These are phyloP conservation scores for Boletus semigastroideus DNA, from an alignment of 1,284 basidiomycete species.

Conservation along the genomic window DNA sequence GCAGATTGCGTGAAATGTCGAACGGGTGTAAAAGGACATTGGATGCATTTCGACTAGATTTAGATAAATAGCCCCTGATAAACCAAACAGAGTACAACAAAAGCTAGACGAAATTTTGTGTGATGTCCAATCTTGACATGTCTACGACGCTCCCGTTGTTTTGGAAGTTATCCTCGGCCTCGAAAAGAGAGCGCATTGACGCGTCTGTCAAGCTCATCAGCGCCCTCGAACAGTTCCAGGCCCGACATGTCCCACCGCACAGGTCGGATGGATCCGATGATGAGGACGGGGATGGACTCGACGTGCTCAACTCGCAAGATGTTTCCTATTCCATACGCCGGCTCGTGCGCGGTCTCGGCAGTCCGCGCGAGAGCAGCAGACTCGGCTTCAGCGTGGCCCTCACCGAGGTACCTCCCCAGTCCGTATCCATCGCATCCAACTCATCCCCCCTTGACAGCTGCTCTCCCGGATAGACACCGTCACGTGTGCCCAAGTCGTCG, in stretches of 20 bases:
- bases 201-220: slow-evolving; percentile 85
- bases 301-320: slow-evolving; percentile 78
- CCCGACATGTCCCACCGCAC: slow-evolving; percentile 50
- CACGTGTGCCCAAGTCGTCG: slow-evolving; percentile 73
- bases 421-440: background rate
- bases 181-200: slow-evolving; percentile 76
- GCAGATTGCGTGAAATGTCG: slow-evolving; percentile 71
- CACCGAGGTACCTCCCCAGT: slow-evolving; percentile 71
- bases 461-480: slow-evolving; percentile 80
- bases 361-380: slow-evolving; percentile 89
- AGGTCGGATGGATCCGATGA: slow-evolving; percentile 44
- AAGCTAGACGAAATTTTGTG: slow-evolving; percentile 13
- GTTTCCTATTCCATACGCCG: slow-evolving; percentile 87
- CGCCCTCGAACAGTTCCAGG: slow-evolving; percentile 82
- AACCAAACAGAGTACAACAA: slow-evolving; percentile 28
- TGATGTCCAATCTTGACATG: slow-evolving; percentile 42
- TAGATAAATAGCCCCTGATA: too few relatives aligned
- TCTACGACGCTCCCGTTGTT: slow-evolving; percentile 87
- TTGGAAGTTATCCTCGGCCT: slow-evolving; percentile 89
- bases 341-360: slow-evolving; percentile 84
- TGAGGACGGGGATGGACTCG: slow-evolving; percentile 54
- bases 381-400: slow-evolving; percentile 95
- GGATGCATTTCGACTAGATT: slow-evolving; percentile 65
- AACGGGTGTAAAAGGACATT: slow-evolving; percentile 67
- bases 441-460: slow-evolving; percentile 50